Base-by-base conservation (phyloP, 2,329 filamentous ascomycete genomes). In the Arachnopeziza araneosa region DNA sequence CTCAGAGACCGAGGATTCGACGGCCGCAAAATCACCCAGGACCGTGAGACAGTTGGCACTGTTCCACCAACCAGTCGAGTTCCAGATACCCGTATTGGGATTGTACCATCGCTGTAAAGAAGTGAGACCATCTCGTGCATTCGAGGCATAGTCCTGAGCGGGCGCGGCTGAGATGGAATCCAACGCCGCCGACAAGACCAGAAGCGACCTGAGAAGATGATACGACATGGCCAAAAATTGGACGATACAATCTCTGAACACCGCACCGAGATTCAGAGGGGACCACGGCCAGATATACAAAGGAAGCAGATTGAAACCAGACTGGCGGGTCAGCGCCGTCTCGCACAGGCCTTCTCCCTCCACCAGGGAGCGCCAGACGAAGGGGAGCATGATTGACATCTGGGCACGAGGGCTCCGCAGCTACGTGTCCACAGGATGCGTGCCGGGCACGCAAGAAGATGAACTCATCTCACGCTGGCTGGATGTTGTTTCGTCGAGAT, bases 61-160 rank as follows among this genome's bases (percentile, higher is more conserved):
- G 69, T 90, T 89, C 88, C 88, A 91, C 88, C 88, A 91, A n/a
- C 80, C 80, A 8, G 81, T 79, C 0, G 80, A 80, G 58, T 83
- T 74, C 85, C 85, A 91, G 14, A 89, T 75, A 2, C 88, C 88
- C 1, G 79, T 84, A 5, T 70, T 68, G 2, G 73, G 60, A 68
- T 87, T 80, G 71, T 90, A 90, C 81, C 83, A 90, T 50, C 67
- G 69, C 66, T 88, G 84, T 1, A 89, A 76, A 6, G 77, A 71
- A 23, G 72, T 68, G 1, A 78, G 68, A 2, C 75, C 77, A 9
- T 69, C 58, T 24, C 67, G 63, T 1, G 69, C 65, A 60, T 70
- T 65, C 1, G 63, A 48, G 6, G 49, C 58, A 52, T 61, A 68
- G 49, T 65, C 61, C 17, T 59, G 57, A 19, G 59, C 48, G 14